Conservation (phyloP, 2,329 filamentous ascomycete species). For the Botryotinia globosa region DNA sequence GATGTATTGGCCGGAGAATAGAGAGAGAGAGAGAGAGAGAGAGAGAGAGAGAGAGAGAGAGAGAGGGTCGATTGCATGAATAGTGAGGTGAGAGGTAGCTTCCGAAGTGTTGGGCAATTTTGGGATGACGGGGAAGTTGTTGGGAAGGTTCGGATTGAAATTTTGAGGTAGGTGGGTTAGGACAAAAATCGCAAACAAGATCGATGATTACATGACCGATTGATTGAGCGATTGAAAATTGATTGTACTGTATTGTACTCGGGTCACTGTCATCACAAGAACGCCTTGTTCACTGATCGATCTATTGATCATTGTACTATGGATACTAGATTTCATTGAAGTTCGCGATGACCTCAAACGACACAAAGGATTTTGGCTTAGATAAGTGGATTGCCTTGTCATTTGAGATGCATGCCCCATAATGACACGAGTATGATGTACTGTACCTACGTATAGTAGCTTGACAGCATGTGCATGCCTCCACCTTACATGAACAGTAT, state of each 20-base stretch:
- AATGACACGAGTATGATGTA: slow-evolving; percentile 13
- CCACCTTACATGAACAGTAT: background rate
- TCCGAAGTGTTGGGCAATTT: slow-evolving; percentile 4
- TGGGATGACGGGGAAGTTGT: slow-evolving; percentile 13
- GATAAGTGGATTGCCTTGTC: background rate
- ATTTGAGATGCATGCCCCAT: background rate
- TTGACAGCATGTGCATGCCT: slow-evolving; percentile 1
- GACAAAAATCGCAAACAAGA: background rate
- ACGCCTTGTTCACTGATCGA: background rate
- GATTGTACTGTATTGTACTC: background rate
- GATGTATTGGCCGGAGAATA: background rate
- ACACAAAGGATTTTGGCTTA: background rate
- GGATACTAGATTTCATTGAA: background rate
- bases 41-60: background rate
- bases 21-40: background rate
- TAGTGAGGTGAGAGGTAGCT: slow-evolving; percentile 1
- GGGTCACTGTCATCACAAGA: background rate
- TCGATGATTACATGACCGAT: slow-evolving; percentile 1
- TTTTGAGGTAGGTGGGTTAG: background rate
- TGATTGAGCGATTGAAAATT: background rate
- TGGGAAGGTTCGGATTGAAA: slow-evolving; percentile 1
- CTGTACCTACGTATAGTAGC: background rate
- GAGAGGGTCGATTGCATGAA: background rate
- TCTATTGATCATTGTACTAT: slow-evolving; percentile 13
- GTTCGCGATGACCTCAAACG: background rate